Evolutionary conservation across 371 early-diverging fungal genomes (phyloP).

Genomic region (Fennellomyces sp.): DNA sequence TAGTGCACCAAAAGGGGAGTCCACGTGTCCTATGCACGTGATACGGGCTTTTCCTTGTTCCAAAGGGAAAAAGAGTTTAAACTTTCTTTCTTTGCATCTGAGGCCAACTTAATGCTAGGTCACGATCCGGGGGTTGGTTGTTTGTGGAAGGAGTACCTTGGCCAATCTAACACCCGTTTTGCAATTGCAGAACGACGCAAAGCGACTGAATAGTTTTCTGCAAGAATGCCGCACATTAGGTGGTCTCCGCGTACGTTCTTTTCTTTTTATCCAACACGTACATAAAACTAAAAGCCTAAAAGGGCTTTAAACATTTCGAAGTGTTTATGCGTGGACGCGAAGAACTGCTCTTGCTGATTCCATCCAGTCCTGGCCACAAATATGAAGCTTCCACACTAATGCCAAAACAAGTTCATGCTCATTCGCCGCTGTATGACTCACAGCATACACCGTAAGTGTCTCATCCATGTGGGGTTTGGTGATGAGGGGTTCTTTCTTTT

Average conservation of each 20-base stretch:
- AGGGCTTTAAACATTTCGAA: slow-evolving; percentile 82
- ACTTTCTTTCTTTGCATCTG: background rate
- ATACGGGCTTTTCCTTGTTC: background rate
- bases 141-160: too few relatives aligned
- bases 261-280: background rate
- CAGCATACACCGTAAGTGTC: background rate
- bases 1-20: too few relatives aligned
- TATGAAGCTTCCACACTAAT: slow-evolving; percentile 12
- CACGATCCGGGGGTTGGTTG: background rate
- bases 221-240: slow-evolving; percentile 56
- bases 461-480: too few relatives aligned
- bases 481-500: too few relatives aligned
- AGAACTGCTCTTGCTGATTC: slow-evolving; percentile 68
- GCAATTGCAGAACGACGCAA: background rate
- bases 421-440: background rate
- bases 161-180: too few relatives aligned
- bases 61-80: background rate
- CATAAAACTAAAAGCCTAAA: too few relatives aligned
- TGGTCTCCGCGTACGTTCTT: slow-evolving; percentile 16
- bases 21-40: background rate
- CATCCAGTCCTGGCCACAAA: background rate
- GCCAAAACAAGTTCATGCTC: slow-evolving; percentile 8
- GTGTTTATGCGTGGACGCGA: slow-evolving; percentile 75
- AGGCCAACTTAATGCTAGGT: background rate
- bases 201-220: slow-evolving; percentile 38